Evolutionary conservation across 2,329 filamentous ascomycete species (phyloP).

Genomic region (Ambrosiella beaveri): DNA sequence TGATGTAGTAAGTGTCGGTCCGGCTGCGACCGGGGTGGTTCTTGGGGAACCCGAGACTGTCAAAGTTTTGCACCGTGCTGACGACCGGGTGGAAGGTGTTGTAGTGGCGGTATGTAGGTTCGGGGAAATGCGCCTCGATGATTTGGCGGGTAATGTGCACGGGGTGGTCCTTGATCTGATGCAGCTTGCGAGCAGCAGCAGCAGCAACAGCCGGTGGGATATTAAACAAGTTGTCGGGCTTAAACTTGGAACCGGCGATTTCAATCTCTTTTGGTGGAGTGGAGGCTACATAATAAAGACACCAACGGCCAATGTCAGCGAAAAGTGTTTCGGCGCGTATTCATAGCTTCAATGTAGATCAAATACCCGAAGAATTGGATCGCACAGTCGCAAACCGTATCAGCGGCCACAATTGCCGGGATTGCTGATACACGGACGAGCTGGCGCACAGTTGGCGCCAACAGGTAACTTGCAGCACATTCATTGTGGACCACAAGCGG

Average conservation of each 20-base stretch:
- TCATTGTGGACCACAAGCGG: too few relatives aligned
- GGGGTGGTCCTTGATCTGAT: slow-evolving; percentile 80
- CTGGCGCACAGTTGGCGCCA: neutral
- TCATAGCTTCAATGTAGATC: neutral
- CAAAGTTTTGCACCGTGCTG: slow-evolving; percentile 75
- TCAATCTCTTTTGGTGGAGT: slow-evolving; percentile 21
- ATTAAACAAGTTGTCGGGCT: slow-evolving; percentile 72
- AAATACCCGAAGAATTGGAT: slow-evolving; percentile 7
- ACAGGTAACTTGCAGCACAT: too few relatives aligned
- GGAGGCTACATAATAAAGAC: slow-evolving; percentile 2
- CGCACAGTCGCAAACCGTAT: neutral
- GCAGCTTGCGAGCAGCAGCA: slow-evolving; percentile 60
- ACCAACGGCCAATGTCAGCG: slow-evolving; percentile 5
- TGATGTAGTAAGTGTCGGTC: slow-evolving; percentile 93
- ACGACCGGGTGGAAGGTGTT: slow-evolving; percentile 72
- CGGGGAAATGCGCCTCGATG: slow-evolving; percentile 75
- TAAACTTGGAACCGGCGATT: slow-evolving; percentile 47
- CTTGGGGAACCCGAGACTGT: slow-evolving; percentile 77
- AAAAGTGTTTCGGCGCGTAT: neutral
- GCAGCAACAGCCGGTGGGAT: slow-evolving; percentile 56
- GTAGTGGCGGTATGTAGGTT: slow-evolving; percentile 55
- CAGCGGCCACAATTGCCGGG: neutral
- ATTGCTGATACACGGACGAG: neutral
- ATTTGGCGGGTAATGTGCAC: slow-evolving; percentile 79
- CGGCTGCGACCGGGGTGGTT: slow-evolving; percentile 77